Base-by-base conservation (phyloP, 2,329 filamentous ascomycete genomes). In the Tolypocladium nubicola region DNA sequence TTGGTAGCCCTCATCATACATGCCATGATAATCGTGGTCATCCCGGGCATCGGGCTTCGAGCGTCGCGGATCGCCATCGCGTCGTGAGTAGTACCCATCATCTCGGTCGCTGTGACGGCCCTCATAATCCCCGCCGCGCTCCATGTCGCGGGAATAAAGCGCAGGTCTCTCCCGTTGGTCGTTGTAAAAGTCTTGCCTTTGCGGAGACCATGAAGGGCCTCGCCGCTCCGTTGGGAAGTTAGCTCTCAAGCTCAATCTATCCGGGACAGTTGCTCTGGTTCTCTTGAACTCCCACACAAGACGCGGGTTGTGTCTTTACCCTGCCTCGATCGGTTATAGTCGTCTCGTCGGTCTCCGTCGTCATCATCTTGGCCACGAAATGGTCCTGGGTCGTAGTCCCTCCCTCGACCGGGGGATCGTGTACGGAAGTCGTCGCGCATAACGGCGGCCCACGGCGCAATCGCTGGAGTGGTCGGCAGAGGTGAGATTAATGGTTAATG, bases 301-400 rank as follows among this genome's bases (percentile, higher is more conserved):
- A 65, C 68, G 63, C 70, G 67, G 69, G 70, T 65, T 67, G 62
- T 69, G 67, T 68, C 67, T 75, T 77, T 77, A 77, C 75, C 77
- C 75, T 79, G 76, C 74, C 76, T 73, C 73, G 74, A 72, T 71
- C 71, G 75, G 66, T 73, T 71, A 65, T 73, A 70, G 69, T 72
- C 70, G 64, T 75, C 71, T 65, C 72, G 68, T 66, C 61, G 62
- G 61, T 64, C 62, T 59, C 67, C 61, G 57, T 68, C 65, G 54
- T 64, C 53, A 57, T 67, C 64, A 57, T 67, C 64, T 59, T 58
- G 57, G 57, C 56, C 53, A 60, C 61, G 62, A 45, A 56, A 40
- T 14, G 55, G 50, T 49, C 35, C 57, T 21, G 56, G 50, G 43
- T 62, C 58, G 57, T 52, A 38, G 40, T 60, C 57, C 57, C 63